Base-by-base conservation (phyloP, 2,329 filamentous ascomycete genomes). In the Emergomyces africanus region DNA sequence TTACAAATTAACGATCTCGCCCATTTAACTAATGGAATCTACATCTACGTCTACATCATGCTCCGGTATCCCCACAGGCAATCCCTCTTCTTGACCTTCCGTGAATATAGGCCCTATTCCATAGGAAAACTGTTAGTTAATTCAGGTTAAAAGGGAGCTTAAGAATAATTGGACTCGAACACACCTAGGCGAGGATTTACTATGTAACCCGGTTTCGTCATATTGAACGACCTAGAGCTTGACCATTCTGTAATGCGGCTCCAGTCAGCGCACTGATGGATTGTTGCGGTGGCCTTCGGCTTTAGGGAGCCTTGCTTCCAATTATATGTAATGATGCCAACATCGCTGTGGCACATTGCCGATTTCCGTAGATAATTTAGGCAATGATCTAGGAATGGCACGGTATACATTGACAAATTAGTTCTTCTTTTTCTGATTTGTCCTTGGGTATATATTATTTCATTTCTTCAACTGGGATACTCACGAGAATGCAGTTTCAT, bases 401-500 rank as follows among this genome's bases (percentile, higher is more conserved):
- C 5, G 25, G 25, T 49, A 28, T 25, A 30, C 25, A 25, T 15
- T 28, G 25, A 2, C 18, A 2, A 18, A n/a, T 54, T 54, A 39
- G 35, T 25, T 54, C 23, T 54, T 54, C 30, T 14, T 8, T n/a
- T n/a, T n/a, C n/a, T n/a, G n/a, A n/a, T n/a, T n/a, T n/a, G n/a
- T n/a, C n/a, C n/a, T n/a, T n/a, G n/a, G n/a, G n/a, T n/a, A n/a
- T n/a, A n/a, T 30, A 3, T 44, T 44, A 0, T 8, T 12, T 37
- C 0, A 39, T 20, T 53, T 12, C 23, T 39, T 54, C 1, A 14
- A 54, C 20, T n/a, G 8, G 30, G 50, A 25, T 14, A 54, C 50
- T n/a, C 20, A 54, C 50, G 50, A 37, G 50, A 54, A 54, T 54
- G 50, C 18, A 54, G 50, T n/a, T 54, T 37, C 50, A 54, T 54